Percentiles rank a stretch among this genome's conserved stretches.
phyloP scores from a whole-genome alignment of 2,329 filamentous ascomycete species.

The Alternaria novae-zelandiae region DNA sequence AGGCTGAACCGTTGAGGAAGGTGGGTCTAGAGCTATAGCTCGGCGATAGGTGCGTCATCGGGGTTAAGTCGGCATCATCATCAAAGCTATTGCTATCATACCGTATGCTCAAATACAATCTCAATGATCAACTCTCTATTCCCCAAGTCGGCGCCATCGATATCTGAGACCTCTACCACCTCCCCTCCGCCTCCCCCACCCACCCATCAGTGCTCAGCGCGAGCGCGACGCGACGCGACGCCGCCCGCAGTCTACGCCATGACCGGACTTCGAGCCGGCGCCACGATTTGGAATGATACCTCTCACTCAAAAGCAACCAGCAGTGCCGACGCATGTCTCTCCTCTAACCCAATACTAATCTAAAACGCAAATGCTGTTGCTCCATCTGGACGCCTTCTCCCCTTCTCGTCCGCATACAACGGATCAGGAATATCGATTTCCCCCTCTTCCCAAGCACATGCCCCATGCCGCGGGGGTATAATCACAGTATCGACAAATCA shows the following conservation, averaged over 20 bases:
- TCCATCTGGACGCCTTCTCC: background rate
- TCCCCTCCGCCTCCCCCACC: too few relatives aligned
- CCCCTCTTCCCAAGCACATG: background rate
- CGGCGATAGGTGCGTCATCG: conserved; percentile 2
- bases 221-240: background rate
- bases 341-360: conserved; percentile 25
- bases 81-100: too few relatives aligned
- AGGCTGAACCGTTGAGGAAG: background rate
- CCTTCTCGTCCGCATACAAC: background rate
- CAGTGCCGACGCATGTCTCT: conserved; percentile 21
- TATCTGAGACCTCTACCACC: too few relatives aligned
- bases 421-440: background rate
- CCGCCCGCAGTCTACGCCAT: background rate
- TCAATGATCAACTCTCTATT: too few relatives aligned
- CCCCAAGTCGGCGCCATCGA: too few relatives aligned
- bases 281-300: background rate
- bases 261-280: background rate
- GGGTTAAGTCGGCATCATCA: background rate
- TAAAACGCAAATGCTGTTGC: conserved; percentile 33
- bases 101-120: too few relatives aligned
- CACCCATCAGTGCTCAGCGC: too few relatives aligned
- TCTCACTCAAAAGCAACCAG: background rate
- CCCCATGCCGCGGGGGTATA: too few relatives aligned
- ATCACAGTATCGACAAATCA: too few relatives aligned
- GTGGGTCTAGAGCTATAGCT: background rate